Evolutionary conservation across 78 protist genomes (phyloP).

Genomic region (Dictyostelium discoideum): dicty_2.7 NC_007088.5:923501-924000

Average conservation of each 20-base stretch:
- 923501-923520: background rate
- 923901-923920: background rate
- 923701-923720: background rate
- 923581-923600: background rate
- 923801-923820: background rate
- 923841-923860: background rate
- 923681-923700: background rate
- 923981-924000: constrained; percentile 13
- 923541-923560: background rate
- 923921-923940: background rate
- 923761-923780: background rate
- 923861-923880: background rate
- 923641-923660: background rate
- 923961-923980: background rate
- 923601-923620: background rate
- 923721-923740: background rate
- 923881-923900: constrained; percentile 14
- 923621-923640: background rate
- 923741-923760: background rate
- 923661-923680: constrained; percentile 9
- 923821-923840: background rate
- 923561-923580: background rate
- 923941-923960: constrained; percentile 3
- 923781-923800: background rate
- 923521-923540: background rate